These are phyloP conservation scores for Cryptococcus sp. DNA, from an alignment of 1,284 basidiomycete genomes.

Conservation along the genomic window DNA sequence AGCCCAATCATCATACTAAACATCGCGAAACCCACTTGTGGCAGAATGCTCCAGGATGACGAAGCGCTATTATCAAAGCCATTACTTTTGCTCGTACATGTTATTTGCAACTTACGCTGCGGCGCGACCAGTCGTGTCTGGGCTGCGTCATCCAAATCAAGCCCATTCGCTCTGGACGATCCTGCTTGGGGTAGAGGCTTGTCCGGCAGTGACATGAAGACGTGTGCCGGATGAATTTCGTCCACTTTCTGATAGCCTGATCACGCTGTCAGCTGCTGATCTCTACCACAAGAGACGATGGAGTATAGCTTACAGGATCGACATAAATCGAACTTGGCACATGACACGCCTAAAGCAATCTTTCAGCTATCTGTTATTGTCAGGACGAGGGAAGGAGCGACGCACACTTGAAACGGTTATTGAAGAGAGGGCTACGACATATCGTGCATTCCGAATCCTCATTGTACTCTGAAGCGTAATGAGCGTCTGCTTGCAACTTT, in stretches of 20 bases:
- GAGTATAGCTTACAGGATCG: constrained; percentile 64
- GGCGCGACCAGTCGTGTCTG: not conserved
- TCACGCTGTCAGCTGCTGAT: constrained; percentile 1
- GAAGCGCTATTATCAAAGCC: constrained; percentile 20
- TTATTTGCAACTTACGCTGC: constrained; percentile 1
- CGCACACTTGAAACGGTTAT: constrained; percentile 74
- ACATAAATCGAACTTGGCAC: constrained; percentile 75
- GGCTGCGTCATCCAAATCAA: not conserved
- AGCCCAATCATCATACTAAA: not conserved
- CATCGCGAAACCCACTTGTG: constrained; percentile 62
- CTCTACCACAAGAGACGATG: not conserved
- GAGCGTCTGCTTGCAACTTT: not conserved
- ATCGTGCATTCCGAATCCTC: constrained; percentile 73
- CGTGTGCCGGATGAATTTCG: constrained; percentile 82
- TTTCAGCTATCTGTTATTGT: constrained; percentile 4
- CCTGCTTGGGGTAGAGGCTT: constrained; percentile 18
- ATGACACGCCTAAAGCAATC: constrained; percentile 59
- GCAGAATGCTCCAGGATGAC: constrained; percentile 53
- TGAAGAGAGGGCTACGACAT: constrained; percentile 64
- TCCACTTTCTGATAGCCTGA: constrained; percentile 61
- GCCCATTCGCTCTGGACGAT: constrained; percentile 14
- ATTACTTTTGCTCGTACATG: not conserved
- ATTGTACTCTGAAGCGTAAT: constrained; percentile 54
- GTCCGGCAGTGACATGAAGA: constrained; percentile 77
- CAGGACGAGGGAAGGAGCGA: not conserved